These are phyloP conservation scores for Serendipita sp. DNA, from an alignment of 768 basidiomycete genomes.

Conservation along the genomic window DNA sequence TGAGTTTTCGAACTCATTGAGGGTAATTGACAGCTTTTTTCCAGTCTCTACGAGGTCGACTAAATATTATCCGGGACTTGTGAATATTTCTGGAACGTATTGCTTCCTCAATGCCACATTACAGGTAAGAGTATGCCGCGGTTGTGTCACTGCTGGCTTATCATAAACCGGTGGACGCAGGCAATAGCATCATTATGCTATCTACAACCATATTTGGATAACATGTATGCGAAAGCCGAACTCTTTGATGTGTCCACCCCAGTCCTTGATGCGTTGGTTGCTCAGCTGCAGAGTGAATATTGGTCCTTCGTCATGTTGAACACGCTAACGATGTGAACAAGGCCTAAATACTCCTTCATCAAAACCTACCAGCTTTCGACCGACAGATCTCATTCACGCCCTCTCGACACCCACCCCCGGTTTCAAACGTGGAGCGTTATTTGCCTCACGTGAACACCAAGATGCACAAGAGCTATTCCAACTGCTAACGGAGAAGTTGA, in stretches of 20 bases:
- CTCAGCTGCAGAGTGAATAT: conserved; percentile 46
- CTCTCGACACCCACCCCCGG: conserved; percentile 39
- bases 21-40: background rate
- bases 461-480: conserved; percentile 98
- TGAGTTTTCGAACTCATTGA: background rate
- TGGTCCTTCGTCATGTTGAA: background rate
- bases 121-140: conserved; percentile 35
- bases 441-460: conserved; percentile 86
- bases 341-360: conserved; percentile 36
- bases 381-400: conserved; percentile 51
- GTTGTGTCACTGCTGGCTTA: conserved; percentile 2
- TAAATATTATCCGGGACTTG: conserved; percentile 64
- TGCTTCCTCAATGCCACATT: conserved; percentile 97
- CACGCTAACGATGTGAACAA: background rate
- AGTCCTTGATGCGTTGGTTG: conserved; percentile 63
- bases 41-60: background rate
- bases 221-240: conserved; percentile 60
- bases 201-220: conserved; percentile 62
- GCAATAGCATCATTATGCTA: conserved; percentile 77
- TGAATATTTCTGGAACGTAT: conserved; percentile 90
- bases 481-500: conserved; percentile 75
- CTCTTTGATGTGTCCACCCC: conserved; percentile 69
- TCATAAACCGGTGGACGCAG: conserved; percentile 22
- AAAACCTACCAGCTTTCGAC: conserved; percentile 47
- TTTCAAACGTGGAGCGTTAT: conserved; percentile 41